Conservation (phyloP, 139 green algal species). For the Micromonas commoda region DNA sequence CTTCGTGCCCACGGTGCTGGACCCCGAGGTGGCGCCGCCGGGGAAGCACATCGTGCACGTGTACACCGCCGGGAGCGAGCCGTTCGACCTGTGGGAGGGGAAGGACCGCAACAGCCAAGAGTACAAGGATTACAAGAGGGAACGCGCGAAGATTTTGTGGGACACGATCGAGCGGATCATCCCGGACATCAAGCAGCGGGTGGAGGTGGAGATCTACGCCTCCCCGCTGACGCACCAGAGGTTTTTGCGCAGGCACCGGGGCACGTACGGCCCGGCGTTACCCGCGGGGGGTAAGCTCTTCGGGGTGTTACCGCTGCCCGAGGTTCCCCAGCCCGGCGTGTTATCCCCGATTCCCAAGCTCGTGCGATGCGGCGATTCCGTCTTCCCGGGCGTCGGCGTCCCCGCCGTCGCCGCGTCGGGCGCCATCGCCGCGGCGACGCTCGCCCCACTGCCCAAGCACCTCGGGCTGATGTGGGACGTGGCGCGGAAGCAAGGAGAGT, state of each 20-base stretch:
- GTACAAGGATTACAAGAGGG: conserved; percentile 35
- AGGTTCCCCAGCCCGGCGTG: conserved; percentile 59
- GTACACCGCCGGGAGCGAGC: conserved; percentile 69
- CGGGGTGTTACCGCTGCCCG: neutral
- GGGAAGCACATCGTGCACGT: conserved; percentile 43
- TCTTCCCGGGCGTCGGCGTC: conserved; percentile 86
- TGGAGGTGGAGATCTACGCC: conserved; percentile 23
- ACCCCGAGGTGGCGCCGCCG: conserved; percentile 52
- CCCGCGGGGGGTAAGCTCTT: conserved; percentile 8
- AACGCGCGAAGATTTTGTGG: conserved; percentile 31
- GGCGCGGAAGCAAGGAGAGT: conserved; percentile 1
- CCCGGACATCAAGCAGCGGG: conserved; percentile 23
- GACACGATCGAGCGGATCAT: conserved; percentile 27
- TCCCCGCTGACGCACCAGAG: conserved; percentile 60
- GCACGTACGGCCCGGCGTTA: conserved; percentile 57
- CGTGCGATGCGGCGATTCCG: conserved; percentile 66
- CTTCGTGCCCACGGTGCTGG: conserved; percentile 65
- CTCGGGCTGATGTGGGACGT: conserved; percentile 27
- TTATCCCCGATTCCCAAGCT: conserved; percentile 61
- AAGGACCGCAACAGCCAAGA: conserved; percentile 56
- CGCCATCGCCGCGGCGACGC: conserved; percentile 53
- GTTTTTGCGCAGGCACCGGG: conserved; percentile 59
- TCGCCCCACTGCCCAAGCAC: conserved; percentile 22
- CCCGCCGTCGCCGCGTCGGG: conserved; percentile 74
- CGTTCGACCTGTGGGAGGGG: conserved; percentile 74